Evolutionary conservation across 352 stramenopile species (phyloP).

Genomic region (Phytophthora tentaculata): DNA sequence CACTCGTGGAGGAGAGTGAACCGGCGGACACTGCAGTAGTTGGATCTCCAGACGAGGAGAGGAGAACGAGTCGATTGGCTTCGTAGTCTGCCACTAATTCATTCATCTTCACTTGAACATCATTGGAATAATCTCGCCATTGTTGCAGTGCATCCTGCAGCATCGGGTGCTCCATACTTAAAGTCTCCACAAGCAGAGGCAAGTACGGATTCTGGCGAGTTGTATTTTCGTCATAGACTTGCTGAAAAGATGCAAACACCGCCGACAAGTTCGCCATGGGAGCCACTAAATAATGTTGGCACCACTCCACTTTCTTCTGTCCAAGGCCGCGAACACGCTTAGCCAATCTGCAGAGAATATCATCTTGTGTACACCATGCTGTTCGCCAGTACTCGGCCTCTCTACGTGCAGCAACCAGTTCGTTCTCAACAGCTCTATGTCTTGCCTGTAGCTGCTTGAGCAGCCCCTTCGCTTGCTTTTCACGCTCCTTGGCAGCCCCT

Average conservation of each 20-base stretch:
- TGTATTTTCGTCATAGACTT: constrained; percentile 37
- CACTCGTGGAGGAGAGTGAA: constrained; percentile 11
- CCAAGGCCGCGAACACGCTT: constrained; percentile 32
- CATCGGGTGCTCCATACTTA: constrained; percentile 33
- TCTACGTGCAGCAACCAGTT: constrained; percentile 22
- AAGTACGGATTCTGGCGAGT: constrained; percentile 45
- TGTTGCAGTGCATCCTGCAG: constrained; percentile 34
- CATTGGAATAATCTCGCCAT: constrained; percentile 33
- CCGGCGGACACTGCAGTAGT: neutral
- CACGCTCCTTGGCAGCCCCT: constrained; percentile 36
- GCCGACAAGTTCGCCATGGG: constrained; percentile 35
- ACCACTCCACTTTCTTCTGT: constrained; percentile 49
- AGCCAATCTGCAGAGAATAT: constrained; percentile 26
- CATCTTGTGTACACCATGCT: constrained; percentile 44
- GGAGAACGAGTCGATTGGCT: constrained; percentile 36
- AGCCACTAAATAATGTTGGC: constrained; percentile 28
- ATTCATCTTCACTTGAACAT: constrained; percentile 28
- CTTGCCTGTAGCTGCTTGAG: constrained; percentile 46
- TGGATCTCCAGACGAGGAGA: constrained; percentile 5
- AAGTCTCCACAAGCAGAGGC: constrained; percentile 38
- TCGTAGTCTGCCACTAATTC: constrained; percentile 41
- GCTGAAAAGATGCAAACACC: constrained; percentile 41
- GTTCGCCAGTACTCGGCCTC: constrained; percentile 44
- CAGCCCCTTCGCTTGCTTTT: constrained; percentile 43
- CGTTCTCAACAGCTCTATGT: constrained; percentile 33